phyloP scores from a whole-genome alignment of 768 basidiomycete genomes.

The Lactifluus subvellereus region DNA sequence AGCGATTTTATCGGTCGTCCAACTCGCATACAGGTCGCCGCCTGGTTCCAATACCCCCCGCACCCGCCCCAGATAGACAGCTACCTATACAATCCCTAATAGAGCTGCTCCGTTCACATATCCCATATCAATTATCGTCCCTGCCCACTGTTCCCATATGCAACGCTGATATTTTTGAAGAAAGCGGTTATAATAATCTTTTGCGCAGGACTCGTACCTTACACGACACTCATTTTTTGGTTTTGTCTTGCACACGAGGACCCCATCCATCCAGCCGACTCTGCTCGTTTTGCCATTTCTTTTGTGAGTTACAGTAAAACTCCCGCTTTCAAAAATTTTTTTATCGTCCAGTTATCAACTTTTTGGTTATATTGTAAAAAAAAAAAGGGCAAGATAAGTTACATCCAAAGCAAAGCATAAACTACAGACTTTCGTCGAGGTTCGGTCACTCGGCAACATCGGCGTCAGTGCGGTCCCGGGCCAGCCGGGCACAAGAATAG shows the following conservation, averaged over 20 bases:
- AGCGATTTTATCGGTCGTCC: not conserved
- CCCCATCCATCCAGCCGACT: not conserved
- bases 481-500: too few species aligned
- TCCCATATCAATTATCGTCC: not conserved
- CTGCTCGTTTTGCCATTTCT: not conserved
- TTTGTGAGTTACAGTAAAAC: too few species aligned
- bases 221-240: not conserved
- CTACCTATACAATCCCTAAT: not conserved
- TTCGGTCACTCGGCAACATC: too few species aligned
- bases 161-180: not conserved
- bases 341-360: too few species aligned
- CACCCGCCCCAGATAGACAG: not conserved
- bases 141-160: not conserved
- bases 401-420: too few species aligned
- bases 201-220: not conserved
- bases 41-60: constrained; percentile 7
- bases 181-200: not conserved
- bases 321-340: too few species aligned
- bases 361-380: too few species aligned
- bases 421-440: too few species aligned
- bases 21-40: too few species aligned
- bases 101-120: not conserved
- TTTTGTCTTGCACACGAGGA: not conserved
- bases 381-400: too few species aligned
- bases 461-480: too few species aligned